Evolutionary conservation across 164 flowering plant genomes (phyloP).

Genomic region (Vitis cinerea): DNA sequence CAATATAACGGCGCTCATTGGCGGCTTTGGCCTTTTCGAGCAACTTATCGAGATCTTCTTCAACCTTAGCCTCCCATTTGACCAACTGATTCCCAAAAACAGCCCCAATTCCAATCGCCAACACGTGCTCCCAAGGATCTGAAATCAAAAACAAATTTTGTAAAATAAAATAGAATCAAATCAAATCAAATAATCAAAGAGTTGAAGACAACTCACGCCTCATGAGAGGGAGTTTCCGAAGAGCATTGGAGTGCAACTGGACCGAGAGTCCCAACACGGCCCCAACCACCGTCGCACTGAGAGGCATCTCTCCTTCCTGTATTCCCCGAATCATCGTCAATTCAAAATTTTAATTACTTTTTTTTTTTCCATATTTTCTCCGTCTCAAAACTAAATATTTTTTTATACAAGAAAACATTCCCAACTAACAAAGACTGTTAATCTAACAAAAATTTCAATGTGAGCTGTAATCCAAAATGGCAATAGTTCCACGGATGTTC

Average conservation of each 20-base stretch:
- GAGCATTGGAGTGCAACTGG: slow-evolving; percentile 94
- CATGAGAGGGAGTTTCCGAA: slow-evolving; percentile 95
- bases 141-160: neutral
- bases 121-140: slow-evolving; percentile 99
- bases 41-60: slow-evolving; percentile 86
- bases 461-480: too few species aligned
- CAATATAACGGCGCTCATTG: slow-evolving; percentile 89
- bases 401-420: too few species aligned
- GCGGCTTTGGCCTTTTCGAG: slow-evolving; percentile 91
- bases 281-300: slow-evolving; percentile 70
- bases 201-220: slow-evolving; percentile 50
- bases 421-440: too few species aligned
- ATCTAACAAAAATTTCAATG: too few species aligned
- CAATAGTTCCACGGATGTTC: too few species aligned
- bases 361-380: too few species aligned
- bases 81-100: slow-evolving; percentile 78
- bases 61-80: slow-evolving; percentile 88
- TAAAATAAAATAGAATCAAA: neutral
- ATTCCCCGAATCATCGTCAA: too few species aligned
- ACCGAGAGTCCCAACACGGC: slow-evolving; percentile 84
- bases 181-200: neutral
- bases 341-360: too few species aligned
- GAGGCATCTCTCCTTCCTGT: slow-evolving; percentile 43
- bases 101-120: slow-evolving; percentile 90
- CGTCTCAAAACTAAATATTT: too few species aligned